Evolutionary conservation across 2,329 filamentous ascomycete species (phyloP).

Genomic region (Dactylellina cionopaga): DNA sequence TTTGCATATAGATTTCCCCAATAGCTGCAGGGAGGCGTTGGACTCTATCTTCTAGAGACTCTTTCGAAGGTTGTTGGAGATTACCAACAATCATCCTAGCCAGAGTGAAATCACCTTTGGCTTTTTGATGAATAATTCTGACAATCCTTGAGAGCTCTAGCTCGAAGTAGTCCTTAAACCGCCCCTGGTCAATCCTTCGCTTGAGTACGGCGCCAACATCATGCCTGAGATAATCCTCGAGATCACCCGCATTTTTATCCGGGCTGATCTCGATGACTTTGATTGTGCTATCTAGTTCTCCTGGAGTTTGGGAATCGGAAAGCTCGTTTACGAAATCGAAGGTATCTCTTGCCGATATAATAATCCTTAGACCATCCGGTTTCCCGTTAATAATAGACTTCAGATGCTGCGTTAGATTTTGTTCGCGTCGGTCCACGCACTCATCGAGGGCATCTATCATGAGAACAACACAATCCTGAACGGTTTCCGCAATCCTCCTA

Average conservation of each 20-base stretch:
- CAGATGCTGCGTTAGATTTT: not conserved
- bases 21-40: constrained; percentile 26
- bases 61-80: constrained; percentile 38
- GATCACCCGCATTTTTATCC: constrained; percentile 19
- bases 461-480: constrained; percentile 17
- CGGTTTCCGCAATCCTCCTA: constrained; percentile 5
- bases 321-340: constrained; percentile 22
- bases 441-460: constrained; percentile 44
- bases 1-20: constrained; percentile 35
- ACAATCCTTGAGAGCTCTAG: constrained; percentile 26
- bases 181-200: constrained; percentile 18
- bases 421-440: constrained; percentile 14
- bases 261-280: constrained; percentile 22
- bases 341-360: constrained; percentile 31
- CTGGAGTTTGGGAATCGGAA: not conserved
- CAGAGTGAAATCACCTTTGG: constrained; percentile 35
- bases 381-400: not conserved
- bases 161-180: constrained; percentile 10
- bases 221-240: constrained; percentile 16
- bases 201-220: constrained; percentile 20
- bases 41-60: constrained; percentile 13
- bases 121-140: constrained; percentile 26
- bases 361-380: constrained; percentile 1
- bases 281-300: too few species aligned
- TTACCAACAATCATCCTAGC: constrained; percentile 30